Percentiles rank a stretch among this genome's conserved stretches.
Evolutionary conservation across 257 asterid species (phyloP).

Genomic region (Rhazya stricta): DNA sequence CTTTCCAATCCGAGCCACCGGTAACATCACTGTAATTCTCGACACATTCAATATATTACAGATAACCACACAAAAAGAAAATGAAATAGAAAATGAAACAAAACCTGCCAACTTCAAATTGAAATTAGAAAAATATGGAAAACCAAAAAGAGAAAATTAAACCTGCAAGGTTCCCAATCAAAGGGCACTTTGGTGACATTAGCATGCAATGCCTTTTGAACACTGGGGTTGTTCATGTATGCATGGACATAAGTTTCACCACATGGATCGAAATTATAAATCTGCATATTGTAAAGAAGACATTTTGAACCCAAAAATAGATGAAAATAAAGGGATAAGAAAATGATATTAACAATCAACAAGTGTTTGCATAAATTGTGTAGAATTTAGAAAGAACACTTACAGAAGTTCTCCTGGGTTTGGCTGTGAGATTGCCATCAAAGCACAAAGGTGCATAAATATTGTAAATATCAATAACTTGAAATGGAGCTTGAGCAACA

Average conservation of each 20-base stretch:
- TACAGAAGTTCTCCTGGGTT: constrained; percentile 52
- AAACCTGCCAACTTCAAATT: too few relatives aligned
- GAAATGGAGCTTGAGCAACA: constrained; percentile 26
- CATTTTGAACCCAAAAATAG: too few relatives aligned
- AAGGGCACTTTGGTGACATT: constrained; percentile 60
- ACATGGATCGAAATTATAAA: constrained; percentile 51
- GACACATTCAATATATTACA: too few relatives aligned
- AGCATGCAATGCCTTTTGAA: constrained; percentile 76
- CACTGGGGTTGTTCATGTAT: constrained; percentile 61
- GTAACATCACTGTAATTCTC: constrained; percentile 3
- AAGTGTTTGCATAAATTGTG: too few relatives aligned
- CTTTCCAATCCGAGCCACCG: neutral
- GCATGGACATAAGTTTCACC: constrained; percentile 56
- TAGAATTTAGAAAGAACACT: constrained; percentile 10
- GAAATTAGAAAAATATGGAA: too few relatives aligned
- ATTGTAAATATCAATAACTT: constrained; percentile 45
- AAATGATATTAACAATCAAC: too few relatives aligned
- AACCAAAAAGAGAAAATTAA: neutral
- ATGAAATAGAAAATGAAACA: too few relatives aligned
- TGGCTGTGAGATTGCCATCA: constrained; percentile 35
- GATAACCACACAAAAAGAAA: too few relatives aligned
- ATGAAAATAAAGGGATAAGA: too few relatives aligned
- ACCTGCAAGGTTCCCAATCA: constrained; percentile 80
- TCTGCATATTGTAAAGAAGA: neutral
- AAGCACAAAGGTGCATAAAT: constrained; percentile 67